Evolutionary conservation across 2,329 filamentous ascomycete genomes (phyloP).

Genomic region (Xylariaceae sp.): DNA sequence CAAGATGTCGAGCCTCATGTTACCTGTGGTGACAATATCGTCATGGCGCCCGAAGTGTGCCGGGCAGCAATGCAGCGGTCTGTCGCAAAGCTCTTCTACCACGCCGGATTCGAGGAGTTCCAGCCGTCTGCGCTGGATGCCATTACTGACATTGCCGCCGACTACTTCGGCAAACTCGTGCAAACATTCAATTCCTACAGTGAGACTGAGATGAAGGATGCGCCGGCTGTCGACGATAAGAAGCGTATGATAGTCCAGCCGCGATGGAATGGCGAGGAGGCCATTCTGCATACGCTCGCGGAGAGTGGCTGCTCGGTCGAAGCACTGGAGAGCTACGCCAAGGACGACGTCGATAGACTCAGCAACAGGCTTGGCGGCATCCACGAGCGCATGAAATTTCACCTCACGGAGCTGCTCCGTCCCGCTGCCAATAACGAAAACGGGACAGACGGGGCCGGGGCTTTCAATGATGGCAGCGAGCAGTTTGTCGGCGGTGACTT

Average conservation of each 20-base stretch:
- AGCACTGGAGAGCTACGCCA: constrained; percentile 75
- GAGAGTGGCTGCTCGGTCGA: constrained; percentile 80
- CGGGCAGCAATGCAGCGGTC: constrained; percentile 81
- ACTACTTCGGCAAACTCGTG: constrained; percentile 82
- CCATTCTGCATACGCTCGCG: constrained; percentile 75
- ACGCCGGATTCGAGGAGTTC: constrained; percentile 93
- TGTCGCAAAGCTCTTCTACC: constrained; percentile 90
- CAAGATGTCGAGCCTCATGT: constrained; percentile 83
- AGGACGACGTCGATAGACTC: constrained; percentile 86
- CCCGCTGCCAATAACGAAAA: constrained; percentile 71
- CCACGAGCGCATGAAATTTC: constrained; percentile 89
- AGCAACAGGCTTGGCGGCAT: constrained; percentile 71
- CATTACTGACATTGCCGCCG: constrained; percentile 79
- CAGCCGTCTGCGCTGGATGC: constrained; percentile 90
- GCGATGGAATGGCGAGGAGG: constrained; percentile 75
- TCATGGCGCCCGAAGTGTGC: constrained; percentile 78
- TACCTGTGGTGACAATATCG: constrained; percentile 76
- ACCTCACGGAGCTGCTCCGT: constrained; percentile 86
- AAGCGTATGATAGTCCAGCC: constrained; percentile 44
- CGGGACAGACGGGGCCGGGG: constrained; percentile 71
- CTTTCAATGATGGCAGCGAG: constrained; percentile 94
- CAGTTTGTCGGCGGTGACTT: constrained; percentile 97
- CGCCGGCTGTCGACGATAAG: constrained; percentile 31
- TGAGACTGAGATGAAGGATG: constrained; percentile 70
- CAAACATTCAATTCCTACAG: constrained; percentile 74